These are phyloP conservation scores for Tetrahymena borealis DNA, from an alignment of 73 alveolate species.

Conservation along the genomic window DNA sequence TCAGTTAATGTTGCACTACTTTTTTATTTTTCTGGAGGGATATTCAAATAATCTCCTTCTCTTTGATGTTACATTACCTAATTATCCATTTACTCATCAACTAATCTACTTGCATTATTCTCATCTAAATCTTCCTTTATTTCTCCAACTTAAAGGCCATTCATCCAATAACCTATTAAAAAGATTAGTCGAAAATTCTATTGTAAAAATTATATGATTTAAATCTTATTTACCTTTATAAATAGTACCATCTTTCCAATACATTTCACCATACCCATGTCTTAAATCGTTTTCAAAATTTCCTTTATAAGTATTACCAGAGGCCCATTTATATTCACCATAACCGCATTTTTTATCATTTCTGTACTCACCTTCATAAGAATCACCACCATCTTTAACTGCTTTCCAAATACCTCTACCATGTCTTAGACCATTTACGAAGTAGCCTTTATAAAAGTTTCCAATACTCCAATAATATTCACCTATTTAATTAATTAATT, in stretches of 20 bases:
- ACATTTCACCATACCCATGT: constrained; percentile 57
- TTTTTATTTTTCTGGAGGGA: neutral
- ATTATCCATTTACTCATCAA: neutral
- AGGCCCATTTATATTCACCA: constrained; percentile 71
- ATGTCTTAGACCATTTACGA: constrained; percentile 53
- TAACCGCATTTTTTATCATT: constrained; percentile 71
- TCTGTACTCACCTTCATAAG: constrained; percentile 52
- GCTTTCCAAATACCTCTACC: constrained; percentile 61
- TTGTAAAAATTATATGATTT: too few relatives aligned
- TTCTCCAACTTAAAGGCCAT: neutral
- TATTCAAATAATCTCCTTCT: neutral
- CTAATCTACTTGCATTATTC: neutral
- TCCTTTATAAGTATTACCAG: constrained; percentile 64
- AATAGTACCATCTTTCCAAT: constrained; percentile 12
- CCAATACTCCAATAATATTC: constrained; percentile 40
- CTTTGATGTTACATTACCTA: neutral
- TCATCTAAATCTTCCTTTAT: neutral
- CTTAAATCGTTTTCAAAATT: constrained; percentile 47
- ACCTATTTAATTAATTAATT: neutral
- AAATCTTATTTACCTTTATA: constrained; percentile 9
- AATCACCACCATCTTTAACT: constrained; percentile 17
- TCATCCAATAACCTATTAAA: constrained; percentile 3
- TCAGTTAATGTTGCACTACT: neutral
- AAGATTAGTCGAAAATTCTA: too few relatives aligned
- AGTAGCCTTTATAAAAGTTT: constrained; percentile 46